phyloP scores from a whole-genome alignment of 2,329 filamentous ascomycete genomes.

The Colletotrichum theobromicola region DNA sequence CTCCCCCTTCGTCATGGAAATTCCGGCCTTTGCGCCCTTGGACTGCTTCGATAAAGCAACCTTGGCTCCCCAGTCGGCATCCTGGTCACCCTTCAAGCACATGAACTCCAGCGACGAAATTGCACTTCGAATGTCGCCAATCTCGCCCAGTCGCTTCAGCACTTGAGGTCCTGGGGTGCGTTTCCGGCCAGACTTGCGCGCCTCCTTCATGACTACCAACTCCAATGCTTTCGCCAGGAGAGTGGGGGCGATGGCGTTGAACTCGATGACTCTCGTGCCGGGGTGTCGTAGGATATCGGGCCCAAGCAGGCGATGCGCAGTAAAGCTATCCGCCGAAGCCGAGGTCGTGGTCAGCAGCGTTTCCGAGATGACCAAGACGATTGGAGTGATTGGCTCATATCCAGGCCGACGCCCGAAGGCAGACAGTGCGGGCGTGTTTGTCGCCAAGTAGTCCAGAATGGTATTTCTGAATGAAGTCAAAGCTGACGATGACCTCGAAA shows the following conservation, averaged over 20 bases:
- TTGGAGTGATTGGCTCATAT: slow-evolving; percentile 64
- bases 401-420: slow-evolving; percentile 47
- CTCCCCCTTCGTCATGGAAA: slow-evolving; percentile 76
- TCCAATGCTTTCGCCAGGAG: slow-evolving; percentile 86
- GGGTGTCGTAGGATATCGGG: slow-evolving; percentile 85
- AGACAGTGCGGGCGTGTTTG: slow-evolving; percentile 64
- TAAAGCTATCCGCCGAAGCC: slow-evolving; percentile 88
- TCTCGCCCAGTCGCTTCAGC: slow-evolving; percentile 79
- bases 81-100: slow-evolving; percentile 80
- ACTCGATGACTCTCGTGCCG: slow-evolving; percentile 81
- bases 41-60: slow-evolving; percentile 74
- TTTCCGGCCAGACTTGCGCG: slow-evolving; percentile 75
- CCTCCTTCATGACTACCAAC: slow-evolving; percentile 83
- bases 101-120: slow-evolving; percentile 91
- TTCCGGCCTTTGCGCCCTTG: slow-evolving; percentile 60
- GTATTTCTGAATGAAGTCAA: slow-evolving; percentile 76
- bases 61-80: slow-evolving; percentile 76
- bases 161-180: slow-evolving; percentile 80
- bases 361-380: slow-evolving; percentile 92
- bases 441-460: slow-evolving; percentile 76
- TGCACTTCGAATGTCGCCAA: slow-evolving; percentile 93
- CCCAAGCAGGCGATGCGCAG: slow-evolving; percentile 86
- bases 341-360: slow-evolving; percentile 86
- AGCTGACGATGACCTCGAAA: slow-evolving; percentile 67
- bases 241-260: slow-evolving; percentile 90